Conservation (phyloP, 306 rosid genomes). For the Betula pendula region DNA sequence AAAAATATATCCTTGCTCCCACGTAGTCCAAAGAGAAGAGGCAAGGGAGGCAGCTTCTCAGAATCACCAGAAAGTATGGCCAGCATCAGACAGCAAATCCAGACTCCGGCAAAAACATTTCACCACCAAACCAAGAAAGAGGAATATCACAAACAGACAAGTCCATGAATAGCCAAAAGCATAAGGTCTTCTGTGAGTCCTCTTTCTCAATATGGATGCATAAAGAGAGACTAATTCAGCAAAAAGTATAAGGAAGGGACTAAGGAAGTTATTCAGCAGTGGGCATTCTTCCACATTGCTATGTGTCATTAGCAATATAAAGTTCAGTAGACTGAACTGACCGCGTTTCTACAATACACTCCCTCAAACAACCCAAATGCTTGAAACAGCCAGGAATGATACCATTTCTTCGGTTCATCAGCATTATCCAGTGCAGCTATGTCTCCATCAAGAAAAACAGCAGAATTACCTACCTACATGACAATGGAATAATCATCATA, state of each 20-base stretch:
- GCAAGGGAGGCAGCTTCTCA: background rate
- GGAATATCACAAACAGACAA: background rate
- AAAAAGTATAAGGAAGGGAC: background rate
- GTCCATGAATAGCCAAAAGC: background rate
- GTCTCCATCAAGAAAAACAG: constrained; percentile 28
- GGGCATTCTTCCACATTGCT: background rate
- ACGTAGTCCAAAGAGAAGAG: background rate
- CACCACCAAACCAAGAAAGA: background rate
- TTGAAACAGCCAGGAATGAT: background rate
- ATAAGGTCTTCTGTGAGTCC: background rate
- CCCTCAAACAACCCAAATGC: background rate
- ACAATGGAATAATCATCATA: constrained; percentile 5
- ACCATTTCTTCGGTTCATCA: constrained; percentile 19
- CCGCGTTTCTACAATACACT: background rate
- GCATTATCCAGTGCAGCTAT: background rate
- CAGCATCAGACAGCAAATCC: background rate
- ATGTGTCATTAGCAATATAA: background rate
- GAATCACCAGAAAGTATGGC: background rate
- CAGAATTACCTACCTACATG: constrained; percentile 38
- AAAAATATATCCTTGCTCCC: background rate
- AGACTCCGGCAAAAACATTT: background rate
- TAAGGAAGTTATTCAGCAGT: background rate
- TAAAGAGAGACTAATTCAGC: background rate
- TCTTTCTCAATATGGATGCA: background rate
- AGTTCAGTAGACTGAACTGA: constrained; percentile 7